Conservation (phyloP, 169 alveolate genomes). For the Eimeria praecox region DNA sequence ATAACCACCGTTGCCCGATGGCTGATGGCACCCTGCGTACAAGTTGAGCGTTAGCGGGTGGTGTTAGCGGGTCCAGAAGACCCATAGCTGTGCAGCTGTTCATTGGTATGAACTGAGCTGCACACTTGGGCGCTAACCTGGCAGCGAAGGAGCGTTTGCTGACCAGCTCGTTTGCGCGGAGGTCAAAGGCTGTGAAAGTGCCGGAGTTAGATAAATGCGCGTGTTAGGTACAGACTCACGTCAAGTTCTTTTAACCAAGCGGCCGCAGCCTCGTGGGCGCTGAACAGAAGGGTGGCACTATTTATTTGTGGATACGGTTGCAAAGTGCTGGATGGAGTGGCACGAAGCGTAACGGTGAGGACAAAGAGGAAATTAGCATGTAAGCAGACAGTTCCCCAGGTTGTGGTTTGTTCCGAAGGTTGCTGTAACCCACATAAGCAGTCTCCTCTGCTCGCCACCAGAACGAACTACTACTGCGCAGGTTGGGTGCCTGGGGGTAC, state of each 20-base stretch:
- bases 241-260: too few relatives aligned
- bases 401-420: neutral
- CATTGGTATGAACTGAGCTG: neutral
- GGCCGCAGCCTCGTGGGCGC: neutral
- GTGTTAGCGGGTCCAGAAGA: neutral
- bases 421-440: neutral
- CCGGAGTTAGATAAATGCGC: neutral
- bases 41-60: neutral
- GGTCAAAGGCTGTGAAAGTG: neutral
- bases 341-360: neutral
- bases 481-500: neutral
- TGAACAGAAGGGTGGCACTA: neutral
- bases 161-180: neutral
- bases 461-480: neutral
- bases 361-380: neutral
- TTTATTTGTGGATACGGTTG: neutral
- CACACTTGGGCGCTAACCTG: neutral
- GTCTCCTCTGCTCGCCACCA: neutral
- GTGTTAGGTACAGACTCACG: too few relatives aligned
- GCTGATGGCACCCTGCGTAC: neutral
- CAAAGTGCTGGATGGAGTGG: neutral
- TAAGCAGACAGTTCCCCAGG: neutral
- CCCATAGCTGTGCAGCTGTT: neutral
- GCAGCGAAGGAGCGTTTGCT: neutral
- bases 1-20: neutral